Evolutionary conservation across 208 protist genomes (phyloP).

Genomic region (Angomonas deanei): DNA sequence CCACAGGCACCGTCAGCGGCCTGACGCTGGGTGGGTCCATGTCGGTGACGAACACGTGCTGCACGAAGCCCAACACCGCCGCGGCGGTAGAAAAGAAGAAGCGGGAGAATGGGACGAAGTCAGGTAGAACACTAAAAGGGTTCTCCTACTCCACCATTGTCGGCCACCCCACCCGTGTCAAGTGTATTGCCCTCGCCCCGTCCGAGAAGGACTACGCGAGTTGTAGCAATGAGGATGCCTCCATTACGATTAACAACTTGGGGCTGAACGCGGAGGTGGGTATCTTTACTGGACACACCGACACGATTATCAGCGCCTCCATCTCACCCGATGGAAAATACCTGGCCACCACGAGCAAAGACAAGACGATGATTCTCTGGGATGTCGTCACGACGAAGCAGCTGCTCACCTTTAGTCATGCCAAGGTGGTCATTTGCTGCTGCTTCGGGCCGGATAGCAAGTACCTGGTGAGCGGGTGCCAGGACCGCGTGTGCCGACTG

Average conservation of each 20-base stretch:
- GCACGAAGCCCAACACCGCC: constrained; percentile 26
- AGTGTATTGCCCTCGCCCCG: constrained; percentile 75
- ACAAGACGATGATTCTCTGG: constrained; percentile 86
- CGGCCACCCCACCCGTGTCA: constrained; percentile 77
- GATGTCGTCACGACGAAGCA: constrained; percentile 78
- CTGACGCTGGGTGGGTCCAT: constrained; percentile 5
- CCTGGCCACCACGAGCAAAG: constrained; percentile 84
- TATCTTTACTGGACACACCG: constrained; percentile 82
- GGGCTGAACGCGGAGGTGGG: constrained; percentile 51
- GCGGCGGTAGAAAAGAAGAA: constrained; percentile 7
- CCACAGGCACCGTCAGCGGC: neutral
- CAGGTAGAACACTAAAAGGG: constrained; percentile 19
- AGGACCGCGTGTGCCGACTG: constrained; percentile 83
- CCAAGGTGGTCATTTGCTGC: constrained; percentile 88
- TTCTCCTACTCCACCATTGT: constrained; percentile 31
- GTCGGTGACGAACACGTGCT: constrained; percentile 27
- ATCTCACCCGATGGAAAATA: constrained; percentile 86
- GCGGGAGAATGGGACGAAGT: constrained; percentile 6
- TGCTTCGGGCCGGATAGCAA: constrained; percentile 83
- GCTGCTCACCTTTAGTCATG: constrained; percentile 64
- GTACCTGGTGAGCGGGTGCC: constrained; percentile 77
- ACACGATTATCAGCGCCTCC: constrained; percentile 74
- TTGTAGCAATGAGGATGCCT: constrained; percentile 83
- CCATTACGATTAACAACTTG: constrained; percentile 55
- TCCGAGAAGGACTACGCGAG: constrained; percentile 68